Conservation (phyloP, 2,329 filamentous ascomycete genomes). For the Penicillium concentricum region DNA sequence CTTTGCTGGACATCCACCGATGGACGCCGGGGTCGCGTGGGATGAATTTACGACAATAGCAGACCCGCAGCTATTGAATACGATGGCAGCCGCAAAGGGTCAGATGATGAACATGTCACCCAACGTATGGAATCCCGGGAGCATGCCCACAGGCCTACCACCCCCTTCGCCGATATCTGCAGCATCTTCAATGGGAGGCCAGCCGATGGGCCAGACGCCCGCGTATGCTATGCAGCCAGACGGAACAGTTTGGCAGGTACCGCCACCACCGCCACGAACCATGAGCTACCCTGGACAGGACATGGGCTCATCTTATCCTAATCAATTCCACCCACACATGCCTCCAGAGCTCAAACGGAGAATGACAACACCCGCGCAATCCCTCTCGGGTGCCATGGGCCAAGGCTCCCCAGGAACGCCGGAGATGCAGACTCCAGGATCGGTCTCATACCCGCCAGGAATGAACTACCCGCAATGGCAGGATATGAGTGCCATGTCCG, state of each 20-base stretch:
- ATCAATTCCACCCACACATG: constrained; percentile 31
- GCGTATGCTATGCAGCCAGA: constrained; percentile 38
- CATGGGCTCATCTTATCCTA: constrained; percentile 29
- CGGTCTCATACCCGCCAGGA: constrained; percentile 32
- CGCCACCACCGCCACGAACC: constrained; percentile 27
- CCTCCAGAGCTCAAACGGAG: constrained; percentile 36
- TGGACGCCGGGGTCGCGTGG: constrained; percentile 39
- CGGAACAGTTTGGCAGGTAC: constrained; percentile 38
- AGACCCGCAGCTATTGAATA: constrained; percentile 37
- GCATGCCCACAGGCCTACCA: constrained; percentile 29
- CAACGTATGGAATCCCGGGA: constrained; percentile 32
- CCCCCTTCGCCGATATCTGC: constrained; percentile 30
- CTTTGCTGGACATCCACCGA: constrained; percentile 30
- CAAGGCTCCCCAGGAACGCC: constrained; percentile 23
- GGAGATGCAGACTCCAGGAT: constrained; percentile 29
- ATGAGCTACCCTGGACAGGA: constrained; percentile 38
- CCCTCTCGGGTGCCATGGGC: constrained; percentile 22
- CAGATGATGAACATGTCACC: constrained; percentile 36
- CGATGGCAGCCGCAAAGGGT: constrained; percentile 30
- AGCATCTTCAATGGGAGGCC: constrained; percentile 32
- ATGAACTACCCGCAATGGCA: constrained; percentile 34
- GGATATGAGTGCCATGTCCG: constrained; percentile 29
- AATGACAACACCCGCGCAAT: constrained; percentile 38
- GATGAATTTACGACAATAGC: constrained; percentile 39
- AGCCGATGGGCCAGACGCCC: constrained; percentile 28